A percentile compares a stretch with the other conserved stretches of the same genome.
Conservation (phyloP, 257 asterid genomes). For the Solanum megistacrolobum region DNA sequence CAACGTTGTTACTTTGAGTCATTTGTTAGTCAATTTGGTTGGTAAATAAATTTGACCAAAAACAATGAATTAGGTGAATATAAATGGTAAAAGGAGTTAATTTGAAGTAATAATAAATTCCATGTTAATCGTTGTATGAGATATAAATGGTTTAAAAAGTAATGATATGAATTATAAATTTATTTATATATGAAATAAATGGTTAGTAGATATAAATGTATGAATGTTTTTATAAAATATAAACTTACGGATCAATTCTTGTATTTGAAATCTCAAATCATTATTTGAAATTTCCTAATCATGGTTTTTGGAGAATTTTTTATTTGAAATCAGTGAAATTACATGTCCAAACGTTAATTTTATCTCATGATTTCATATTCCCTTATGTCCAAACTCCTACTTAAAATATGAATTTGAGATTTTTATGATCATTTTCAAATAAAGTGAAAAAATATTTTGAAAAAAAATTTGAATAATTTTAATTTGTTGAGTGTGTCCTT, state of each 20-base stretch:
- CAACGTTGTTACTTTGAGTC: background rate
- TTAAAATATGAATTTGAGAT: background rate
- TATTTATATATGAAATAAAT: too few relatives aligned
- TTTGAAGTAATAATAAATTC: too few relatives aligned
- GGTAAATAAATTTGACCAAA: background rate
- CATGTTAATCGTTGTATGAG: too few relatives aligned
- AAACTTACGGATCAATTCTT: background rate
- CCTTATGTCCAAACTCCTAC: background rate
- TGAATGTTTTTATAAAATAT: too few relatives aligned
- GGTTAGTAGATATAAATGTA: background rate
- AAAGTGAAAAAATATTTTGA: background rate
- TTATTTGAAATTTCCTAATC: too few relatives aligned
- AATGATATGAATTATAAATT: background rate
- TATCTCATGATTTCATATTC: too few relatives aligned
- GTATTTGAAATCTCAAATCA: too few relatives aligned
- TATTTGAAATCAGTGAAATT: too few relatives aligned
- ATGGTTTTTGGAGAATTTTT: too few relatives aligned
- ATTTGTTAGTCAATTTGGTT: background rate
- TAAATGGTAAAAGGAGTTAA: background rate
- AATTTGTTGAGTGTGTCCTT: background rate
- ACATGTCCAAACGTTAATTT: too few relatives aligned
- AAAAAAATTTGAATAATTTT: background rate
- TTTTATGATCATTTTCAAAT: background rate
- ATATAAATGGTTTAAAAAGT: too few relatives aligned
- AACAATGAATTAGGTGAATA: background rate